These are phyloP conservation scores for Picocystis salinarum DNA, from an alignment of 139 green algal genomes.

Conservation along the genomic window DNA sequence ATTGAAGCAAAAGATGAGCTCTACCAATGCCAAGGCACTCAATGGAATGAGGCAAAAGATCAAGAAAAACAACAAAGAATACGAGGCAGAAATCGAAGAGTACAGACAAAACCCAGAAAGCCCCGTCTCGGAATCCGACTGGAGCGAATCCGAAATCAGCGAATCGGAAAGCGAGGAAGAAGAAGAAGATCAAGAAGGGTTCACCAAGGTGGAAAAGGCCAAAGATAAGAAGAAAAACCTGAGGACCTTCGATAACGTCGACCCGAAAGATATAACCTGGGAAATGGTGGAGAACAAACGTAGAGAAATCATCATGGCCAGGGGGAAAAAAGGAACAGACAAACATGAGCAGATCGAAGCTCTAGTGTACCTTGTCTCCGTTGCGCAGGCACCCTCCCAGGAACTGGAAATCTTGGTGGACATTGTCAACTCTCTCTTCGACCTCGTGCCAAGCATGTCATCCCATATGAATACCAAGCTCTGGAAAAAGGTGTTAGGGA, in stretches of 20 bases:
- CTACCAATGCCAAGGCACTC: conserved; percentile 82
- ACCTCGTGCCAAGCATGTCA: conserved; percentile 60
- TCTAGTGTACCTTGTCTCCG: conserved; percentile 64
- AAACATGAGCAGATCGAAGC: conserved; percentile 77
- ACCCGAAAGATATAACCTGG: conserved; percentile 79
- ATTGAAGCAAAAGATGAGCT: conserved; percentile 81
- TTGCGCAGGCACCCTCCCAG: conserved; percentile 69
- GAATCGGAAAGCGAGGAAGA: conserved; percentile 8
- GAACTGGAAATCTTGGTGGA: conserved; percentile 48
- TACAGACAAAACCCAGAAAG: conserved; percentile 15
- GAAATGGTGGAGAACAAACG: conserved; percentile 90
- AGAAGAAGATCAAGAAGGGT: not conserved
- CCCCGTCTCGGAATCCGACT: not conserved
- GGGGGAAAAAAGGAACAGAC: conserved; percentile 75
- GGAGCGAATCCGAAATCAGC: not conserved
- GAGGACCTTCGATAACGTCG: conserved; percentile 32
- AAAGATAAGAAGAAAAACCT: conserved; percentile 77
- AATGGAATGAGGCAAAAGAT: conserved; percentile 92
- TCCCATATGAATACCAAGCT: conserved; percentile 58
- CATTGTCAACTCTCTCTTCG: conserved; percentile 79
- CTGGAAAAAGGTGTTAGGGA: conserved; percentile 55
- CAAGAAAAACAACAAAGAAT: conserved; percentile 74
- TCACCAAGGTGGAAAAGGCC: conserved; percentile 17
- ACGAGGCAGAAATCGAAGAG: conserved; percentile 30
- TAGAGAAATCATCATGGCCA: conserved; percentile 57